Base-by-base conservation (phyloP, 2,329 filamentous ascomycete genomes). In the Pseudogymnoascus sp. region DNA sequence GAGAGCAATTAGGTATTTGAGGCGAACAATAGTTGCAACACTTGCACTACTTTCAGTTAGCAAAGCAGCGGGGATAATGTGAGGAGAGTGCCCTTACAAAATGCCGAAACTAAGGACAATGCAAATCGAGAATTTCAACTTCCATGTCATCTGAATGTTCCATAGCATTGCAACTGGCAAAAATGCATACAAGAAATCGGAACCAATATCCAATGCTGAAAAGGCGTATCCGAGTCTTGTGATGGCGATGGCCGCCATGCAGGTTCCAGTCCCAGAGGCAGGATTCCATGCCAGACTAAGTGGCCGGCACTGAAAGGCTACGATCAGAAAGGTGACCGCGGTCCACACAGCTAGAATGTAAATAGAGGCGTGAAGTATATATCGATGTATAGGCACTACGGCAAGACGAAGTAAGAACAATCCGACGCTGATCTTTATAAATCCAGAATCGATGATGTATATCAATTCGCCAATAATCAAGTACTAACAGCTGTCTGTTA, bases 1-100 rank as follows among this genome's bases (percentile, higher is more conserved):
- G 7, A 67, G 28, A 16, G 64, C 63, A 11, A 65, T 42, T n/a
- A 68, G 50, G 28, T 65, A 68, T 59, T 62, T 66, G 16, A 84
- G 70, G 35, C 82, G 75, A 59, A 84, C 76, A 2, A 84, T 73
- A 0, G 81, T 84, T 10, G 82, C 82, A 56, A 84, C 67, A 59
- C 80, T 83, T 16, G 82, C 82, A 70, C 79, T 81, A 42, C 12
- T n/a, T 56, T 18, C 25, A 18, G 23, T 16, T 59, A 60, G 18
- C 10, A 35, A 60, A 25, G 11, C 16, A 42, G 16, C 16, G 11
- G 5, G 7, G 37, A 8, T 14, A 10, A 33, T 35, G 7, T 2
- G 44, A n/a, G 12, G 31, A 33, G 2, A 18, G 11, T 35, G 2
- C 35, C 44, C 64, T 44, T 61, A 68, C 66, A 68, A 68, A 2